These are phyloP conservation scores for Massarina eburnea DNA, from an alignment of 2,329 filamentous ascomycete genomes.

Conservation along the genomic window DNA sequence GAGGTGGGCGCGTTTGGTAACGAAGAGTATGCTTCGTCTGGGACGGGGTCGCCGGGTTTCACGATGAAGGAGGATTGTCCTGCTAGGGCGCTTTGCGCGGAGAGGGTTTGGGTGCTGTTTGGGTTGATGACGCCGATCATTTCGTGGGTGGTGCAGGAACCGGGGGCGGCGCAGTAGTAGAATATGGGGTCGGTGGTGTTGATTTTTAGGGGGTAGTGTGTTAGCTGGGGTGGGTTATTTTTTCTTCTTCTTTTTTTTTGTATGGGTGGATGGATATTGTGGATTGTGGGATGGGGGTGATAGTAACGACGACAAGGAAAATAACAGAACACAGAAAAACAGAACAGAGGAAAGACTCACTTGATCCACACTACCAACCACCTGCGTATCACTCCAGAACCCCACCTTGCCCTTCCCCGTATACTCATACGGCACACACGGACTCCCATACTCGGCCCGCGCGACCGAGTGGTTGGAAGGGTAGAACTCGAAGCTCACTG, in stretches of 20 bases:
- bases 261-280: no score
- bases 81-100: slow-evolving; percentile 26
- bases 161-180: slow-evolving; percentile 56
- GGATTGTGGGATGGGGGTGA: no score
- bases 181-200: slow-evolving; percentile 41
- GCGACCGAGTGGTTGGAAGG: slow-evolving; percentile 48
- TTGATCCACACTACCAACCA: slow-evolving; percentile 24
- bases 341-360: slow-evolving; percentile 17
- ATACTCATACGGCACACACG: slow-evolving; percentile 46
- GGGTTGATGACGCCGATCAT: slow-evolving; percentile 81
- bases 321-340: neutral
- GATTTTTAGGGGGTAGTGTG: slow-evolving; percentile 36
- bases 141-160: slow-evolving; percentile 63
- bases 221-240: slow-evolving; percentile 17
- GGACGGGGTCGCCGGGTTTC: slow-evolving; percentile 44
- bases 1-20: slow-evolving; percentile 11
- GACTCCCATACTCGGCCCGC: slow-evolving; percentile 40
- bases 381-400: slow-evolving; percentile 36
- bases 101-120: slow-evolving; percentile 36
- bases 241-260: neutral
- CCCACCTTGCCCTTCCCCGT: slow-evolving; percentile 28
- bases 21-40: slow-evolving; percentile 36
- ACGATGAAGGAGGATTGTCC: slow-evolving; percentile 31
- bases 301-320: no score
- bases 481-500: slow-evolving; percentile 42